Evolutionary conservation across 148 eudicot species (phyloP).

Genomic region (Cornus florida): DNA sequence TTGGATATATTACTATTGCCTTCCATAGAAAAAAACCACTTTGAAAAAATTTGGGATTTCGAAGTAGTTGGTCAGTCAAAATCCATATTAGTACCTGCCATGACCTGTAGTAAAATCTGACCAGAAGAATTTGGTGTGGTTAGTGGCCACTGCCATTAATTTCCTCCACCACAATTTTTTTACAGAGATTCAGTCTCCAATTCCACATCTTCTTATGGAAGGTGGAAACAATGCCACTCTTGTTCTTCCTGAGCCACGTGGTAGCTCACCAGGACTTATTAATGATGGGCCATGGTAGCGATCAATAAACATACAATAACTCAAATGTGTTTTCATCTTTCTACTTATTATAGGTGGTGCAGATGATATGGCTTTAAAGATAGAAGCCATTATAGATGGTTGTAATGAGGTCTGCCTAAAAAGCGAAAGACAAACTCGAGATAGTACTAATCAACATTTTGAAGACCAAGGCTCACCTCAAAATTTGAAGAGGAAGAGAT

Average conservation of each 20-base stretch:
- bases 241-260: neutral
- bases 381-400: conserved; percentile 50
- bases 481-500: conserved; percentile 30
- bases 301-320: neutral
- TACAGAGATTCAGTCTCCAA: too few relatives aligned
- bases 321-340: neutral
- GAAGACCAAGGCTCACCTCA: conserved; percentile 25
- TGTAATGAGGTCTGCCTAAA: conserved; percentile 31
- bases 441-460: conserved; percentile 16
- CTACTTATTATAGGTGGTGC: conserved; percentile 38
- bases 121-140: neutral
- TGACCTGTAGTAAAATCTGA: neutral
- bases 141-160: neutral
- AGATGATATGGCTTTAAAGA: conserved; percentile 41
- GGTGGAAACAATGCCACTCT: neutral
- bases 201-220: neutral
- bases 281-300: neutral
- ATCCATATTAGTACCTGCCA: neutral
- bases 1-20: neutral
- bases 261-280: neutral
- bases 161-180: neutral
- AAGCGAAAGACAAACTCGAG: conserved; percentile 22
- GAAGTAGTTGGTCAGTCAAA: neutral
- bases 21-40: neutral
- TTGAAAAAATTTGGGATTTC: neutral